Evolutionary conservation across 257 asterid genomes (phyloP).

Genomic region (Apocynum venetum): DNA sequence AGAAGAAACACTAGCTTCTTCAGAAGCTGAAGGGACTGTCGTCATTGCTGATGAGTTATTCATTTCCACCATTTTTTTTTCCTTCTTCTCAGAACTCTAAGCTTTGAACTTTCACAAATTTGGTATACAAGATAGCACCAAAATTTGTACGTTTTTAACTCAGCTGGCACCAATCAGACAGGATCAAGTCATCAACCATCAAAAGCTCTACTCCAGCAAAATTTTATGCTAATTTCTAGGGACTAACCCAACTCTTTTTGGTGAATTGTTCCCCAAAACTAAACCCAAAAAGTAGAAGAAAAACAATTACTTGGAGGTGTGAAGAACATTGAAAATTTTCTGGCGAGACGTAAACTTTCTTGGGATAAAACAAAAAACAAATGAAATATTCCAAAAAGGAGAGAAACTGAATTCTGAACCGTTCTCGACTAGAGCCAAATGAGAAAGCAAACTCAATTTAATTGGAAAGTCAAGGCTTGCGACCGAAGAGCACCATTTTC

Average conservation of each 20-base stretch:
- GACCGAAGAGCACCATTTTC: constrained; percentile 17
- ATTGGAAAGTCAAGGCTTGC: constrained; percentile 18
- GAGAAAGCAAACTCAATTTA: constrained; percentile 30
- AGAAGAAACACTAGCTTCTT: constrained; percentile 32
- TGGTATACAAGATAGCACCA: background rate
- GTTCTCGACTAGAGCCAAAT: constrained; percentile 25
- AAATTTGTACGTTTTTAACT: background rate
- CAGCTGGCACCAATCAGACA: background rate
- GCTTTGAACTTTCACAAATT: background rate
- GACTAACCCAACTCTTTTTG: background rate
- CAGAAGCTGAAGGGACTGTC: constrained; percentile 22
- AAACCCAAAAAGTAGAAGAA: background rate
- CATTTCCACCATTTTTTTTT: constrained; percentile 29
- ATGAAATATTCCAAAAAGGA: constrained; percentile 8
- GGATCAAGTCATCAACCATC: background rate
- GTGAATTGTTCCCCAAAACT: background rate
- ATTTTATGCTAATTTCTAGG: background rate
- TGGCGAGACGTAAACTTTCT: constrained; percentile 1
- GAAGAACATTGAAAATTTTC: background rate
- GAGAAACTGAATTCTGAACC: background rate
- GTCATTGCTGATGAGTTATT: constrained; percentile 36
- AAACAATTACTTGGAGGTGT: background rate
- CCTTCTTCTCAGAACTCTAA: background rate
- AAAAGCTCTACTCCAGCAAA: background rate
- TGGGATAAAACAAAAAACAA: constrained; percentile 7